Evolutionary conservation across 352 stramenopile genomes (phyloP), one percentile per base, ranked within the genome.

Genomic region (Peronospora farinosa): DNA sequence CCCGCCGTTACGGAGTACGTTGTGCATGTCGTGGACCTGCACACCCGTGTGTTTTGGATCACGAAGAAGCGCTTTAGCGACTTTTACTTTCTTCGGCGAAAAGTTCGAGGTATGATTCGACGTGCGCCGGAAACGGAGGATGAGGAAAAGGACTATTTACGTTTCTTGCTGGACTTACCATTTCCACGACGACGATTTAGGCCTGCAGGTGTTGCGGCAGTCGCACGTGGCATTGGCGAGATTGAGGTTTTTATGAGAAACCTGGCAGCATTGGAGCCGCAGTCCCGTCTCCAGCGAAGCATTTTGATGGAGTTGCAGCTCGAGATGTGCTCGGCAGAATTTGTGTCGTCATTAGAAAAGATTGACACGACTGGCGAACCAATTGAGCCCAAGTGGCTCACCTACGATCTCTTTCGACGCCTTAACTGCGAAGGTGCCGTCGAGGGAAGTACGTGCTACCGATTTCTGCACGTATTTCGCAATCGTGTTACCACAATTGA

Each of bases 11-110:
- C 74, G 4, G 72, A 92, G 45, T 92, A 89, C 51, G 67, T 88
- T 6, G 30, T 92, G 11, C 76, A 92, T 36, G 74, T 92, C 4
- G 67, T 84, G 27, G 80, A 92, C 38, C 42, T 88, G 15, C 73
- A 88, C 59, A 92, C 80, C 3, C 79, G 83, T 50, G 80, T 92
- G 13, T 87, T 92, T 40, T 92, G 80, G 80, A 80, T 86, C 47
- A 75, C 74, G 2, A 88, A 86, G 50, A 92, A 92, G 54, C 76
- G 76, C 7, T 92, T 85, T 42, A 73, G 70, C 27, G 80, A 92
- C 32, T 72, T 91, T 40, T 84, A 78, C 47, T 52, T 69, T 42
- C 69, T 92, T 13, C 73, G 80, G 17, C 78, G 82, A 12, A 84
- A 84, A 68, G 52, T 91, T 30, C 75, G 76, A 23, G 56, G 57